A percentile compares a stretch with the other conserved stretches of the same genome.
phyloP scores from a whole-genome alignment of 2,329 filamentous ascomycete genomes.

The Talaromyces amestolkiae region DNA sequence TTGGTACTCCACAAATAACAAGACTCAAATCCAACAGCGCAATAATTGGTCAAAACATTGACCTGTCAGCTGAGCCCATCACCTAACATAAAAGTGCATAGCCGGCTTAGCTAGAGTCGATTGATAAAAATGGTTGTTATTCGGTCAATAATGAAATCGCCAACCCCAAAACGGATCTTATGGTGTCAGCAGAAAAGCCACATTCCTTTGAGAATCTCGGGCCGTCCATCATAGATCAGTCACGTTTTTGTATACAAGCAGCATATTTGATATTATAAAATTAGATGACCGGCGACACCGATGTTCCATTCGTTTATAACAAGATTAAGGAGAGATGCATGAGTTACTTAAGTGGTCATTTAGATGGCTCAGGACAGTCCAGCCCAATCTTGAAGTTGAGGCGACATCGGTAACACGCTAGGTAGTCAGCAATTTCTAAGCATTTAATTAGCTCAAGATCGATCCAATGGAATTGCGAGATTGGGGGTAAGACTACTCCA shows the following conservation, averaged over 20 bases:
- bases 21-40: not conserved
- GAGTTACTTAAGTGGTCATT: not conserved
- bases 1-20: not conserved
- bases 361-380: not conserved
- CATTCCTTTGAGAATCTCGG: not conserved
- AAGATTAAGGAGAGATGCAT: not conserved
- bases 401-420: not conserved
- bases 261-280: not conserved
- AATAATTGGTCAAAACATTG: not conserved
- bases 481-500: not conserved
- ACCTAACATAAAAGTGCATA: not conserved
- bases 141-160: not conserved
- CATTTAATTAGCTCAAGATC: not conserved
- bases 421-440: not conserved
- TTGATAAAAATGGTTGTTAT: not conserved
- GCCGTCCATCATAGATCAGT: not conserved
- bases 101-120: not conserved
- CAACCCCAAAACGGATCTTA: not conserved
- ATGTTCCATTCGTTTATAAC: not conserved
- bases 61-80: not conserved
- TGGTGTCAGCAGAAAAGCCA: conserved; percentile 1
- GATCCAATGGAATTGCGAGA: not conserved
- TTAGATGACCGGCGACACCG: not conserved
- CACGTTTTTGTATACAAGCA: not conserved
- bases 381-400: not conserved